Percentiles rank a stretch among this genome's conserved stretches.
Conservation (phyloP, 1,139 yeast species). For the Pichia norvegensis region DNA sequence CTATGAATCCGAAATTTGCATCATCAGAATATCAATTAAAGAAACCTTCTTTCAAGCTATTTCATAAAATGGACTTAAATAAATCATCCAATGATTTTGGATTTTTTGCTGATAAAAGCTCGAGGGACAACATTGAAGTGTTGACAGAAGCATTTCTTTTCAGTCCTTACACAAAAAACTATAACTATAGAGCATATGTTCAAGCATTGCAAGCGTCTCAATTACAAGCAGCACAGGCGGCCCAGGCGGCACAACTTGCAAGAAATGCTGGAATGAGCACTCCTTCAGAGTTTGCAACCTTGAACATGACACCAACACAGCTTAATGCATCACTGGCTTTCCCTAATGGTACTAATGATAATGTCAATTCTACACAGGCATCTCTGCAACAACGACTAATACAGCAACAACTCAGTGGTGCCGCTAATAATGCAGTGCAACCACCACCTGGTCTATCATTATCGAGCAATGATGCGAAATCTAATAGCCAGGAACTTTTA, state of each 20-base stretch:
- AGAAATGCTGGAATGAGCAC: background rate
- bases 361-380: conserved; percentile 16
- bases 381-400: conserved; percentile 23
- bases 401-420: conserved; percentile 6
- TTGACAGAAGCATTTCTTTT: conserved; percentile 27
- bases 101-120: conserved; percentile 11
- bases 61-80: conserved; percentile 19
- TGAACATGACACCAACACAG: conserved; percentile 6
- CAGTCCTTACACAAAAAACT: conserved; percentile 37
- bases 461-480: conserved; percentile 17
- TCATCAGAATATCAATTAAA: conserved; percentile 7
- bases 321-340: background rate
- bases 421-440: conserved; percentile 14
- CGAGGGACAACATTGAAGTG: conserved; percentile 16
- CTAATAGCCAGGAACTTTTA: conserved; percentile 55
- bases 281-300: conserved; percentile 1
- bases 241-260: conserved; percentile 2
- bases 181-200: conserved; percentile 19
- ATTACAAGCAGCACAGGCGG: conserved; percentile 30
- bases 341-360: background rate
- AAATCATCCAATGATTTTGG: conserved; percentile 16
- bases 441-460: conserved; percentile 40
- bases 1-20: conserved; percentile 20
- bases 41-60: conserved; percentile 13
- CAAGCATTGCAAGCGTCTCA: conserved; percentile 12